These are phyloP conservation scores for Leucosporidium creatinivorum DNA, from an alignment of 768 basidiomycete species.

Conservation along the genomic window DNA sequence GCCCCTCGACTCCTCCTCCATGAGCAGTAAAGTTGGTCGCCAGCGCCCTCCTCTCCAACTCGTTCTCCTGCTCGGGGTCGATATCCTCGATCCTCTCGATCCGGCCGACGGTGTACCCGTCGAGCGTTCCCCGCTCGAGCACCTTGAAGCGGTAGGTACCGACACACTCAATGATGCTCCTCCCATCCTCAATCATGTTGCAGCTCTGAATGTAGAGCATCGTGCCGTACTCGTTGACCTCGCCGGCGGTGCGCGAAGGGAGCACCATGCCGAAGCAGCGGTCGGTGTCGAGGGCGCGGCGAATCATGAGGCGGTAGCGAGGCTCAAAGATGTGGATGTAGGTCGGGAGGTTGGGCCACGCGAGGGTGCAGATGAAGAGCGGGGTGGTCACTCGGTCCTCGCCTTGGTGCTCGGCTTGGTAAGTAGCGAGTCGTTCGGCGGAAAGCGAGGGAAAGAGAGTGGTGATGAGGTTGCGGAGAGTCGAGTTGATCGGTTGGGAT, in stretches of 20 bases:
- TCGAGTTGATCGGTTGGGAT: constrained; percentile 16
- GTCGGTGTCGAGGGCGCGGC: constrained; percentile 74
- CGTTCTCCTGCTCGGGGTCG: constrained; percentile 44
- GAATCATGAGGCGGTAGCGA: constrained; percentile 88
- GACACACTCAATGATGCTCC: constrained; percentile 73
- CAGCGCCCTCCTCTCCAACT: constrained; percentile 41
- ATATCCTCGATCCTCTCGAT: constrained; percentile 45
- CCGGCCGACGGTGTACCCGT: constrained; percentile 63
- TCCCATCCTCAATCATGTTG: constrained; percentile 79
- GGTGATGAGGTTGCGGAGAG: constrained; percentile 48
- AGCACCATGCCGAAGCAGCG: constrained; percentile 94
- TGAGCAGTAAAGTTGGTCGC: constrained; percentile 1
- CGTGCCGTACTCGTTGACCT: constrained; percentile 71
- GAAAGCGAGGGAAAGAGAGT: constrained; percentile 62
- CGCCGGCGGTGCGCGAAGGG: constrained; percentile 50
- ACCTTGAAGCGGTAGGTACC: constrained; percentile 74
- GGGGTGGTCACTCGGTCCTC: constrained; percentile 55
- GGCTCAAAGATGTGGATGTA: constrained; percentile 91
- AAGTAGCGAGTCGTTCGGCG: constrained; percentile 56
- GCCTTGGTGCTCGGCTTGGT: constrained; percentile 64
- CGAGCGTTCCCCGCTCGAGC: constrained; percentile 69
- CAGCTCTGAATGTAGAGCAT: constrained; percentile 84
- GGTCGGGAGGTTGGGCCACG: constrained; percentile 85
- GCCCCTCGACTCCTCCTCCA: neutral
- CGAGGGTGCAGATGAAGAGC: constrained; percentile 80